Percentiles rank a stretch among this genome's conserved stretches.
Conservation (phyloP, 176 grass and related monocot genomes). For the Triticum dicoccoides region DNA sequence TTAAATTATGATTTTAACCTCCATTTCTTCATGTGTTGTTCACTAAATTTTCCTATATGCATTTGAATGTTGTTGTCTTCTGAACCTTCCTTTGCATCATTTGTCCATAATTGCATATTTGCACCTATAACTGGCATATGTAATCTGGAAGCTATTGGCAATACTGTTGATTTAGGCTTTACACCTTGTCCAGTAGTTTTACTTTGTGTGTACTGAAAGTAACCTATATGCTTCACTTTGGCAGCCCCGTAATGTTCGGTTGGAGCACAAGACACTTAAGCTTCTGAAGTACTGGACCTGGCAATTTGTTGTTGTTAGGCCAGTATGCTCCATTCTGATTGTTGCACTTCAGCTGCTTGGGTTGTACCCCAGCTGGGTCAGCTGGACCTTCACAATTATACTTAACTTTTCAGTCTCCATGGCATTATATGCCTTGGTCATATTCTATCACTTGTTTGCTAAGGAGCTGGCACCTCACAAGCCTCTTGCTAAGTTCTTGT, state of each 20-base stretch:
- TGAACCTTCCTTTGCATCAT: neutral
- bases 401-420: conserved; percentile 92
- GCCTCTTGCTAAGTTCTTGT: conserved; percentile 89
- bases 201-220: conserved; percentile 14
- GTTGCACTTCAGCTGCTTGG: conserved; percentile 89
- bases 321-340: conserved; percentile 79
- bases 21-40: neutral
- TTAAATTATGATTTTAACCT: conserved; percentile 2
- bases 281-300: conserved; percentile 99
- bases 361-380: conserved; percentile 74
- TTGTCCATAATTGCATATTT: neutral
- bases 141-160: neutral
- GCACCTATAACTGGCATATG: neutral
- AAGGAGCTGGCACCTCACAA: conserved; percentile 95
- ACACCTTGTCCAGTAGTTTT: conserved; percentile 5
- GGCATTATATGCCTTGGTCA: conserved; percentile 81
- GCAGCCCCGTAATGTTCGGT: conserved; percentile 68
- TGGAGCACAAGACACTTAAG: conserved; percentile 88
- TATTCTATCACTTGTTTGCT: conserved; percentile 96
- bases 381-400: conserved; percentile 89
- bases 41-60: neutral
- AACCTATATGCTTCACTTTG: conserved; percentile 18
- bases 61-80: neutral
- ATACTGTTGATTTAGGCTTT: neutral
- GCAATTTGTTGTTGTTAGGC: conserved; percentile 97